These are phyloP conservation scores for Meripilus lineatus DNA, from an alignment of 1,284 basidiomycete species.

Conservation along the genomic window DNA sequence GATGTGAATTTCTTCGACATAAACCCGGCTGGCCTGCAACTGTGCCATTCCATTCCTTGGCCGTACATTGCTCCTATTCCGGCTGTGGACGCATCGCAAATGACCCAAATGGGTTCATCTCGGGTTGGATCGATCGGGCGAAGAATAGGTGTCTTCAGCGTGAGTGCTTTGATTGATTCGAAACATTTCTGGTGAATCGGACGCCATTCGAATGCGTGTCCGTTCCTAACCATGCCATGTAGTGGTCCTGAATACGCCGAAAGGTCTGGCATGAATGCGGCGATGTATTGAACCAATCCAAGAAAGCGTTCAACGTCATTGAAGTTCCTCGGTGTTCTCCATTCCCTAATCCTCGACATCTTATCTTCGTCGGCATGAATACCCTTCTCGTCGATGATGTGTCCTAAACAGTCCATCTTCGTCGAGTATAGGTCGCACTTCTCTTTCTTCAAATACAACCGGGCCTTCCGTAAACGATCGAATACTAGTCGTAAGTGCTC, in stretches of 20 bases:
- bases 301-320: slow-evolving; percentile 29
- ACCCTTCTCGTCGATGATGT: slow-evolving; percentile 17
- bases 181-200: too few relatives aligned
- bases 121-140: too few relatives aligned
- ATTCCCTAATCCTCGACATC: slow-evolving; percentile 17
- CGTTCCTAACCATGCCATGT: slow-evolving; percentile 18
- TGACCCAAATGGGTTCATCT: too few relatives aligned
- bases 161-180: slow-evolving; percentile 1
- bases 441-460: too few relatives aligned
- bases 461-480: slow-evolving; percentile 11
- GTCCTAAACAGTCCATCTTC: slow-evolving; percentile 25
- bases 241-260: slow-evolving; percentile 25
- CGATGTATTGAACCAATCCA: slow-evolving; percentile 35
- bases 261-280: slow-evolving; percentile 33
- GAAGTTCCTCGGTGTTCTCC: slow-evolving; percentile 24
- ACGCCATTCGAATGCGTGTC: slow-evolving; percentile 17
- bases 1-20: slow-evolving; percentile 33
- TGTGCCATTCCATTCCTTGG: slow-evolving; percentile 30
- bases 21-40: slow-evolving; percentile 27
- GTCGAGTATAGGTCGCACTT: too few relatives aligned
- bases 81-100: neutral
- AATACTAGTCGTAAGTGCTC: slow-evolving; percentile 23
- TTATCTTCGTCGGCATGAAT: too few relatives aligned
- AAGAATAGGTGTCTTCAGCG: slow-evolving; percentile 25
- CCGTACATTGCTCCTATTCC: slow-evolving; percentile 20